Conservation (phyloP, 768 basidiomycete species). For the Naganishia kalamii region DNA sequence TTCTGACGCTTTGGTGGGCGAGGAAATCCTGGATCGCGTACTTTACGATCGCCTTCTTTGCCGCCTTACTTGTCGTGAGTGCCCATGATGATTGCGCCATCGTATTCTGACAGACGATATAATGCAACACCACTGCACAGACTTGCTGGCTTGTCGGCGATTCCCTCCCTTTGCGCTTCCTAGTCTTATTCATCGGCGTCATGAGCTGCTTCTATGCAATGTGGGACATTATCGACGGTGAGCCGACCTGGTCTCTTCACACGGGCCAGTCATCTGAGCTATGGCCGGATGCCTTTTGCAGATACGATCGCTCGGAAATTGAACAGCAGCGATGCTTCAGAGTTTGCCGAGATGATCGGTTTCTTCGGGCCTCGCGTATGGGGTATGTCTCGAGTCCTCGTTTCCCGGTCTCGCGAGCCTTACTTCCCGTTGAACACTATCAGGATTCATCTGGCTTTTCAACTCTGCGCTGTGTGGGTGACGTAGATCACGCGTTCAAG, state of each 20-base stretch:
- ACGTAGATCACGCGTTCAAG: neutral
- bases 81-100: neutral
- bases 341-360: constrained; percentile 44
- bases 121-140: constrained; percentile 20
- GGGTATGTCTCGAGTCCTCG: constrained; percentile 31
- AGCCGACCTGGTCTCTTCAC: constrained; percentile 4
- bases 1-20: constrained; percentile 46
- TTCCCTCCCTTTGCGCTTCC: constrained; percentile 42
- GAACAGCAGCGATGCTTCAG: constrained; percentile 45
- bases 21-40: constrained; percentile 40
- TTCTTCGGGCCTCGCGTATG: constrained; percentile 45
- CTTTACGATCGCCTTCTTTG: constrained; percentile 39
- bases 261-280: neutral
- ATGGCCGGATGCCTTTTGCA: constrained; percentile 9
- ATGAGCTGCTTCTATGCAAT: constrained; percentile 47
- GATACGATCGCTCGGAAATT: constrained; percentile 46
- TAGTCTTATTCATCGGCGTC: constrained; percentile 46
- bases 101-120: neutral
- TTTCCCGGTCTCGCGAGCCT: neutral
- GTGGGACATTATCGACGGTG: constrained; percentile 47
- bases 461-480: constrained; percentile 23
- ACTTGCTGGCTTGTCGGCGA: constrained; percentile 38
- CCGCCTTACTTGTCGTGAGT: constrained; percentile 38
- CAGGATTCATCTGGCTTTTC: constrained; percentile 45
- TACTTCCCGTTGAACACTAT: neutral